Evolutionary conservation across 116 monocot species (phyloP).

Genomic region (Dioscorea cayenensis): DNA sequence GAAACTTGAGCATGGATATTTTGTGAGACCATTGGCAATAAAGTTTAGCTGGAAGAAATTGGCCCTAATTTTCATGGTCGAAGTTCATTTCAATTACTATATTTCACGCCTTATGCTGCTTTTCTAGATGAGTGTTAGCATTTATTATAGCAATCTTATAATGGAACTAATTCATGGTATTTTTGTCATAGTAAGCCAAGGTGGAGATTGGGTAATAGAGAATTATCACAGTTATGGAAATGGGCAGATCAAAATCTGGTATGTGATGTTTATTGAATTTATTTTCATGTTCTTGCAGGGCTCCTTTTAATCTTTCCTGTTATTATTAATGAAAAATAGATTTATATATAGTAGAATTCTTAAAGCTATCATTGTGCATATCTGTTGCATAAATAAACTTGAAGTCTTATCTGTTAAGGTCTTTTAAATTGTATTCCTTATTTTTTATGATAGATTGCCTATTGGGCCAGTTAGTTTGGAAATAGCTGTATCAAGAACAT

Average conservation of each 20-base stretch:
- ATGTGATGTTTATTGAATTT: slow-evolving; percentile 8
- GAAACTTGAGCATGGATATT: too few species aligned
- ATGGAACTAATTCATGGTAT: slow-evolving; percentile 6
- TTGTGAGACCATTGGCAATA: too few species aligned
- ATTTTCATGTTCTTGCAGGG: slow-evolving; percentile 10
- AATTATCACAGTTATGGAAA: slow-evolving; percentile 83
- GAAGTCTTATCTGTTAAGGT: not conserved
- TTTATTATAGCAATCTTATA: not conserved
- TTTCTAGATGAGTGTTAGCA: not conserved
- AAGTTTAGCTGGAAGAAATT: too few species aligned
- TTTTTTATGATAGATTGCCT: not conserved
- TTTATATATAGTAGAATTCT: not conserved
- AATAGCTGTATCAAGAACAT: too few species aligned
- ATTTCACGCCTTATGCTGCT: too few species aligned
- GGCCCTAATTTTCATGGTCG: too few species aligned
- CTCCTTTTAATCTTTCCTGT: not conserved
- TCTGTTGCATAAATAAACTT: not conserved
- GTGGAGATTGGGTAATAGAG: slow-evolving; percentile 95
- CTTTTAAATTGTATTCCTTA: not conserved
- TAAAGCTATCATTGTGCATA: not conserved
- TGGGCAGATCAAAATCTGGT: slow-evolving; percentile 99
- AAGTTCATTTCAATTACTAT: too few species aligned
- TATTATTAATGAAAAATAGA: not conserved
- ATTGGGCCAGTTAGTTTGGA: too few species aligned
- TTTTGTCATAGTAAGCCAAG: slow-evolving; percentile 52